These are phyloP conservation scores for Excoecaria cochinchinensis DNA, from an alignment of 345 rosid species.

Conservation along the genomic window DNA sequence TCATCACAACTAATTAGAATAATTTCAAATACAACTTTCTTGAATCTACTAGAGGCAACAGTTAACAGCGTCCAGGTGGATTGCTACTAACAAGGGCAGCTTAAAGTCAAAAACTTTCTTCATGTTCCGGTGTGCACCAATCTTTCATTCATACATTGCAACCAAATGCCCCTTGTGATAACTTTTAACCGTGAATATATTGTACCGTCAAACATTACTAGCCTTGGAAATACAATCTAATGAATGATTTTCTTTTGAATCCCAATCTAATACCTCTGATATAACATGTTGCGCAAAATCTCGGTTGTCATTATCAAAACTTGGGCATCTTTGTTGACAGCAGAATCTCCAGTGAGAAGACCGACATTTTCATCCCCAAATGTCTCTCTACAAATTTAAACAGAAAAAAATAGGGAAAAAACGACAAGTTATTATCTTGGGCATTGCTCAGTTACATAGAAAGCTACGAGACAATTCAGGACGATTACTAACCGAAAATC, in stretches of 20 bases:
- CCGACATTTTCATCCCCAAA: slow-evolving; percentile 92
- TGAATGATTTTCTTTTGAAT: neutral
- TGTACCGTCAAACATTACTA: neutral
- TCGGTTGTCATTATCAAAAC: slow-evolving; percentile 91
- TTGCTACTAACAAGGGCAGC: neutral
- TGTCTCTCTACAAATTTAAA: slow-evolving; percentile 49
- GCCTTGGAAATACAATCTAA: too few species aligned
- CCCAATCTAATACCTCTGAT: slow-evolving; percentile 57
- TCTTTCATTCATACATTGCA: neutral
- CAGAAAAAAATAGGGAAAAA: neutral
- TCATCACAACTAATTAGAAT: neutral
- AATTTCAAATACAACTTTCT: neutral
- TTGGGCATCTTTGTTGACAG: slow-evolving; percentile 80
- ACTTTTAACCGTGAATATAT: neutral
- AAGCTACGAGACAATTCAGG: neutral
- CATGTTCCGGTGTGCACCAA: neutral
- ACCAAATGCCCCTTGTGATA: neutral
- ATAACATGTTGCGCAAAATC: slow-evolving; percentile 93
- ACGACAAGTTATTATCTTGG: neutral
- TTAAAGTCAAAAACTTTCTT: too few species aligned
- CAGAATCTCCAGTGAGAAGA: slow-evolving; percentile 90
- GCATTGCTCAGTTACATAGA: neutral
- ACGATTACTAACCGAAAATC: slow-evolving; percentile 65
- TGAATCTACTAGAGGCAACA: neutral
- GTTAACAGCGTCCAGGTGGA: neutral